Evolutionary conservation across 345 rosid species (phyloP).

Genomic region (Excoecaria cochinchinensis): DNA sequence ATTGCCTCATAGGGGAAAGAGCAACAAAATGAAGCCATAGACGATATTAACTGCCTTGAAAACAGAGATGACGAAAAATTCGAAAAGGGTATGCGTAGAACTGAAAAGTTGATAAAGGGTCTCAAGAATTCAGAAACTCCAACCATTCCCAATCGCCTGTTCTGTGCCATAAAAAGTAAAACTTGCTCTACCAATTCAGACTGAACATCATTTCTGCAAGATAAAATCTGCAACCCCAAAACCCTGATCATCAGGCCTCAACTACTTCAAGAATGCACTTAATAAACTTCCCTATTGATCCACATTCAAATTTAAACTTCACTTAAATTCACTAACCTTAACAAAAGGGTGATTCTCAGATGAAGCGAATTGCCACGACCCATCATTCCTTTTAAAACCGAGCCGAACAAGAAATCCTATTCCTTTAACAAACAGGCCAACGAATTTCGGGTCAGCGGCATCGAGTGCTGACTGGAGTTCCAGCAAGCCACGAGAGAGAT

Average conservation of each 20-base stretch:
- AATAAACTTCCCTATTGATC: not conserved
- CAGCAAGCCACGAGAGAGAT: conserved; percentile 55
- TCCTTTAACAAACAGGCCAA: conserved; percentile 56
- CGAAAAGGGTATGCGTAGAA: conserved; percentile 49
- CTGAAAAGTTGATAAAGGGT: conserved; percentile 57
- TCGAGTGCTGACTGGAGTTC: conserved; percentile 89
- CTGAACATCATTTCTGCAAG: conserved; percentile 56
- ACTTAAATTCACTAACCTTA: conserved; percentile 42
- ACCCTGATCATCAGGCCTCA: conserved; percentile 4
- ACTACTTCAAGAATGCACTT: not conserved
- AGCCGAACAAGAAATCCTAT: conserved; percentile 60
- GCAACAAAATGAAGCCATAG: conserved; percentile 76
- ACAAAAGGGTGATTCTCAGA: conserved; percentile 77
- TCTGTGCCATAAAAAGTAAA: conserved; percentile 54
- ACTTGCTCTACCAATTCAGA: conserved; percentile 71
- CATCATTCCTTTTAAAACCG: conserved; percentile 47
- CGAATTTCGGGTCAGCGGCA: conserved; percentile 58
- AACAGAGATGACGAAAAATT: conserved; percentile 46
- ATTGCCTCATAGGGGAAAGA: conserved; percentile 55
- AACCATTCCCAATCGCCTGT: conserved; percentile 47
- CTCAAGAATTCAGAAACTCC: conserved; percentile 75
- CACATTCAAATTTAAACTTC: not conserved
- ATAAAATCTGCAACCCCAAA: conserved; percentile 58
- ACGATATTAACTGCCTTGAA: conserved; percentile 56
- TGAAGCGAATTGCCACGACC: conserved; percentile 49